phyloP scores from a whole-genome alignment of 345 rosid genomes.

The Arabis alpina region DNA sequence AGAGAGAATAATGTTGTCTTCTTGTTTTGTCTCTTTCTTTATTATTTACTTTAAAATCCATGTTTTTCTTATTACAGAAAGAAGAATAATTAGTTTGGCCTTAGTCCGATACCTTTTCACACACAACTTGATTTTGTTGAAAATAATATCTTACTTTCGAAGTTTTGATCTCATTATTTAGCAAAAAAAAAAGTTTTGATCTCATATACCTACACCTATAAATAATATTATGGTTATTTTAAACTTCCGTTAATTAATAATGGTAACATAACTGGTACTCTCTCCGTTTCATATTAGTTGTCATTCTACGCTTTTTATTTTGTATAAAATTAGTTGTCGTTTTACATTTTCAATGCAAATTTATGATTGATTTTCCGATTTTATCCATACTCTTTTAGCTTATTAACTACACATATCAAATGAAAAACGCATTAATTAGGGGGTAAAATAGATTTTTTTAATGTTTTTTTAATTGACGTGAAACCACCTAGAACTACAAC shows the following conservation, averaged over 20 bases:
- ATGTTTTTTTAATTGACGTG: too few relatives aligned
- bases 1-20: conserved; percentile 25
- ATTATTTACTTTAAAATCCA: not conserved
- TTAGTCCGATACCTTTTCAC: conserved; percentile 16
- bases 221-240: not conserved
- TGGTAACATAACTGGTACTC: conserved; percentile 25
- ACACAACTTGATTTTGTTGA: conserved; percentile 8
- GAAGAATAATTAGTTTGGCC: conserved; percentile 19
- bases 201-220: not conserved
- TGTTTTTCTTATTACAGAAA: conserved; percentile 15
- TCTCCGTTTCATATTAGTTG: too few relatives aligned
- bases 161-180: not conserved
- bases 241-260: not conserved
- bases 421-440: too few relatives aligned
- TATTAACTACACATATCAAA: too few relatives aligned
- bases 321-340: too few relatives aligned
- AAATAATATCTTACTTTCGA: too few relatives aligned
- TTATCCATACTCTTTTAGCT: too few relatives aligned
- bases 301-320: too few relatives aligned
- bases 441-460: too few relatives aligned
- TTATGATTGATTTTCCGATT: too few relatives aligned
- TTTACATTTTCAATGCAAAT: too few relatives aligned
- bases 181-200: not conserved
- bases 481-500: too few relatives aligned
- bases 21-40: conserved; percentile 37